phyloP scores from a whole-genome alignment of 1,284 basidiomycete species.

The Ustilago curta region DNA sequence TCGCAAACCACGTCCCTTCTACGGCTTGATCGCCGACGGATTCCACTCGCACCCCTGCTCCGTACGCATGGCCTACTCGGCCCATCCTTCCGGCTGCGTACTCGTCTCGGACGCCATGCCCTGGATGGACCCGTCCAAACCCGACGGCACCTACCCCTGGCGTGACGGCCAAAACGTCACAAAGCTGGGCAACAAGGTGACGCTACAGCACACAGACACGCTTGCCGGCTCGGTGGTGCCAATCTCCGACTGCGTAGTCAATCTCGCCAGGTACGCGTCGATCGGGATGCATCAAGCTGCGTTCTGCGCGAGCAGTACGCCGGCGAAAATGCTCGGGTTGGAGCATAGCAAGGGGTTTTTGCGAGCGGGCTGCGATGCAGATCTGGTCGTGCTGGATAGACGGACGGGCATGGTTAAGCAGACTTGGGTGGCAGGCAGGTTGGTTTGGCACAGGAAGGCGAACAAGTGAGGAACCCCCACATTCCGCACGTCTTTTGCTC shows the following conservation, averaged over 20 bases:
- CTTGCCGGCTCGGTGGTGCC: slow-evolving; percentile 81
- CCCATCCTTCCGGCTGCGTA: slow-evolving; percentile 84
- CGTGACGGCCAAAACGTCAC: slow-evolving; percentile 81
- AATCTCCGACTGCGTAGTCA: slow-evolving; percentile 82
- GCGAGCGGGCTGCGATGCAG: slow-evolving; percentile 82
- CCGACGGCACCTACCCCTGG: slow-evolving; percentile 88
- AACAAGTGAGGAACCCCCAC: neutral
- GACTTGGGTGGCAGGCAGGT: slow-evolving; percentile 82
- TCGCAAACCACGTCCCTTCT: slow-evolving; percentile 73
- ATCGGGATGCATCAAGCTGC: slow-evolving; percentile 85
- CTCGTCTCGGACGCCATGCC: slow-evolving; percentile 90
- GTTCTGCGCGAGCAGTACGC: slow-evolving; percentile 83
- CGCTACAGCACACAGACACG: slow-evolving; percentile 84
- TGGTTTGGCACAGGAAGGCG: slow-evolving; percentile 25
- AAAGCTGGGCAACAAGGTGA: slow-evolving; percentile 83
- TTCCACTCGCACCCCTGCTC: slow-evolving; percentile 90
- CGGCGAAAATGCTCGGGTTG: slow-evolving; percentile 82
- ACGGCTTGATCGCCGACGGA: slow-evolving; percentile 89
- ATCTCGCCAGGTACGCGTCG: slow-evolving; percentile 83
- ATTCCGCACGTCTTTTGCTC: no score
- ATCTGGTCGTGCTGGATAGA: slow-evolving; percentile 79
- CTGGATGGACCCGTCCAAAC: slow-evolving; percentile 84
- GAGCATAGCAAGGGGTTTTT: slow-evolving; percentile 82
- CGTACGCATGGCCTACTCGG: slow-evolving; percentile 84
- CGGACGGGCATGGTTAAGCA: slow-evolving; percentile 77